phyloP scores from a whole-genome alignment of 2,329 filamentous ascomycete species.

The Parasarocladium wereldwijsianum region DNA sequence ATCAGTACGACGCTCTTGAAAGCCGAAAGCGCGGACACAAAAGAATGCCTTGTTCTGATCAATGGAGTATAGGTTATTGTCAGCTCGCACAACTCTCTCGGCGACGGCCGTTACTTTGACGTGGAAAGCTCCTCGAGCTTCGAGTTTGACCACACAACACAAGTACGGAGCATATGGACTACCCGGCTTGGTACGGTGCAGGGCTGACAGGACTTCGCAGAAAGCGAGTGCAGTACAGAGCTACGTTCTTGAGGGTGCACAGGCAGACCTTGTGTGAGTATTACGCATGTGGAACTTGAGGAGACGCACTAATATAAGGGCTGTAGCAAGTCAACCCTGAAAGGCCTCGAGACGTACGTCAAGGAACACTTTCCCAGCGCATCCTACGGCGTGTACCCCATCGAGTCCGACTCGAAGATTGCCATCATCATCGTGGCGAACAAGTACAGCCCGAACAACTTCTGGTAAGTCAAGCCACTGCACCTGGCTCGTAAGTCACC shows the following conservation, averaged over 20 bases:
- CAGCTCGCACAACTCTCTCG: constrained; percentile 73
- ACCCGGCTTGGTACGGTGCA: too few species aligned
- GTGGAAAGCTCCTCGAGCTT: constrained; percentile 80
- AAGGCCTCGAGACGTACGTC: constrained; percentile 60
- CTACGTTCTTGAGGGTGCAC: constrained; percentile 59
- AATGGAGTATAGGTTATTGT: constrained; percentile 51
- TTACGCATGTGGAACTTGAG: background rate
- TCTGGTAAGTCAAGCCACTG: constrained; percentile 47
- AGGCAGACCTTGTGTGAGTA: constrained; percentile 66
- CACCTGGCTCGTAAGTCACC: background rate
- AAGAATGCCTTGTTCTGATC: background rate
- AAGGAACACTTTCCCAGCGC: constrained; percentile 79
- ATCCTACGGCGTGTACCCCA: constrained; percentile 70
- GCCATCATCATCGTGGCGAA: constrained; percentile 80
- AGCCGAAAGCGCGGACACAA: background rate
- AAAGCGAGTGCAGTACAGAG: constrained; percentile 76
- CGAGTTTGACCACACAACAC: constrained; percentile 69
- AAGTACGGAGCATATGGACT: constrained; percentile 30
- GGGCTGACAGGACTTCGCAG: constrained; percentile 25
- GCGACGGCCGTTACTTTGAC: constrained; percentile 77
- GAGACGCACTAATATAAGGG: constrained; percentile 8
- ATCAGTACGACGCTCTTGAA: constrained; percentile 17
- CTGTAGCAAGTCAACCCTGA: constrained; percentile 65
- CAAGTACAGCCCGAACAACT: constrained; percentile 97
- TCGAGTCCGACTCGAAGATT: constrained; percentile 58